Conservation (phyloP, 2,329 filamentous ascomycete genomes). For the Ophiostoma australiae region DNA sequence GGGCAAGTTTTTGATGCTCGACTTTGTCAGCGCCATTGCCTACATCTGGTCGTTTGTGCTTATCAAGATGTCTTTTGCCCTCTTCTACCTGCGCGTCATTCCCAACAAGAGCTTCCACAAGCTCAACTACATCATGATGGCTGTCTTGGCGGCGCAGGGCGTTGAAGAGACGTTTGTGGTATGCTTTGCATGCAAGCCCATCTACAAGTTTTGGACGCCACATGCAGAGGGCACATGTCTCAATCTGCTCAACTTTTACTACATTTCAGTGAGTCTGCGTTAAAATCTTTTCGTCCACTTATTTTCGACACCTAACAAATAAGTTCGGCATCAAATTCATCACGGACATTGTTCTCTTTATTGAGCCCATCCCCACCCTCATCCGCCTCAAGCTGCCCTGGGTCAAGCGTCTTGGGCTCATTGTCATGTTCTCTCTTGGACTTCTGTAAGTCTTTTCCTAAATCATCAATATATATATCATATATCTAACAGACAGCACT, state of each 20-base stretch:
- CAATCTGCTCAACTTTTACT: background rate
- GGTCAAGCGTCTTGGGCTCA: background rate
- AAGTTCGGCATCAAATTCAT: background rate
- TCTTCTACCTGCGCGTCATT: slow-evolving; percentile 20
- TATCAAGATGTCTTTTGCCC: slow-evolving; percentile 20
- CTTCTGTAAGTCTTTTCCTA: background rate
- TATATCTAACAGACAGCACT: background rate
- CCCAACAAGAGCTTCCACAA: slow-evolving; percentile 14
- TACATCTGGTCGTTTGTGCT: slow-evolving; percentile 21
- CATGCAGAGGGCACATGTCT: slow-evolving; percentile 10
- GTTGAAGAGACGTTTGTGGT: slow-evolving; percentile 24
- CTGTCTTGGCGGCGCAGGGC: slow-evolving; percentile 16
- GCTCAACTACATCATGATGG: slow-evolving; percentile 19
- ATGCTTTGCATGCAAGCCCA: slow-evolving; percentile 18
- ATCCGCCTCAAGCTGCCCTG: background rate
- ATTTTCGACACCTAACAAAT: background rate
- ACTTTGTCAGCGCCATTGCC: slow-evolving; percentile 15
- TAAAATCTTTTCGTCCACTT: background rate
- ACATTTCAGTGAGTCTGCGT: background rate
- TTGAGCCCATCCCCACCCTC: background rate
- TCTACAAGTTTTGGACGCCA: slow-evolving; percentile 20
- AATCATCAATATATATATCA: background rate
- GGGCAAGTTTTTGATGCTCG: background rate
- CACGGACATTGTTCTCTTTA: background rate
- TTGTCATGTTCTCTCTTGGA: background rate